Base-by-base conservation (phyloP, 208 protist species). In the Polymyxa betae region DNA sequence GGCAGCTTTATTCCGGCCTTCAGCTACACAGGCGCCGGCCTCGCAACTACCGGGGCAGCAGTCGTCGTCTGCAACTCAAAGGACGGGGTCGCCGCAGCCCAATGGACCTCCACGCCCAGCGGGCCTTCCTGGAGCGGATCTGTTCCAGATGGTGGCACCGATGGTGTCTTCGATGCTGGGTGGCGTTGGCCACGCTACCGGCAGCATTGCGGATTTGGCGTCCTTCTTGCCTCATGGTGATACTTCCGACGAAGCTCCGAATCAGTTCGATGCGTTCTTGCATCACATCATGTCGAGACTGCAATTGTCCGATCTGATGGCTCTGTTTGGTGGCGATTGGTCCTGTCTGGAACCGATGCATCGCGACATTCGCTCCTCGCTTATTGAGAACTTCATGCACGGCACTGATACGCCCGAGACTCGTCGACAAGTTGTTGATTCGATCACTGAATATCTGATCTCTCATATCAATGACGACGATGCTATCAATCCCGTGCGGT, bases 251-350 rank as follows among this genome's bases (percentile, higher is more conserved):
- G 72, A 82, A 35, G 72, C 5, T 38, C 5, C n/a, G 72, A 16
- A 12, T 35, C 72, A 5, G 5, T 35, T 82, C 12, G 72, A 82
- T 45, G n/a, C 72, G 12, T 38, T 82, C 5, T n/a, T 82, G 5
- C 35, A 5, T 12, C 5, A n/a, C 16, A n/a, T 82, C 5, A 82
- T 82, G 72, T 82, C 72, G 35, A 20, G 16, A 38, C n/a, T 82
- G 72, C n/a, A 5, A 43, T 38, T 82, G 72, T n/a, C 72, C 72
- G 72, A 82, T n/a, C 72, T 82, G 5, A 38, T 82, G 5, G 72
- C 72, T 12, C 5, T 82, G 72, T 82, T 82, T 43, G 5, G 16
- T 43, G 72, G 72, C 5, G 35, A 82, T n/a, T 82, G 72, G 72
- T 82, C 72, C 35, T 35, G 35, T 43, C 72, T 82, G 10, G 35